phyloP scores from a whole-genome alignment of 768 basidiomycete genomes.

The Lentinula edodes region DNA sequence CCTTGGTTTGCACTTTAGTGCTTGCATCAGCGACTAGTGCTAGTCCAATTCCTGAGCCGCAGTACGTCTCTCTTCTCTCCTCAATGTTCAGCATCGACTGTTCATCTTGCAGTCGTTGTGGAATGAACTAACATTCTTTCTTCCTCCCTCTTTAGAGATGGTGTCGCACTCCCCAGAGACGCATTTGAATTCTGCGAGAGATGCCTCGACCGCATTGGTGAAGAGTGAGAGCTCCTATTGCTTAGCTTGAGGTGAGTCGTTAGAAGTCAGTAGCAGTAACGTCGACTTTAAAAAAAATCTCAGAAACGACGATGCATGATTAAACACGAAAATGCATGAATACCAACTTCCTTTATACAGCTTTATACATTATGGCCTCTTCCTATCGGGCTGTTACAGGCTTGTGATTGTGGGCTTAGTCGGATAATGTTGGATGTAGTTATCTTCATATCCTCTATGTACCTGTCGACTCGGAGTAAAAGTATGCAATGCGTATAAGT shows the following conservation, averaged over 20 bases:
- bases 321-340: too few relatives aligned
- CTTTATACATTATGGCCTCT: too few relatives aligned
- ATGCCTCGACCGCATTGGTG: not conserved
- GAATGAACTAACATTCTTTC: not conserved
- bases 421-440: too few relatives aligned
- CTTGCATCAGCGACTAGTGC: not conserved
- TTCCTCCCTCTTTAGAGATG: not conserved
- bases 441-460: too few relatives aligned
- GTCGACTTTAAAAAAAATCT: not conserved
- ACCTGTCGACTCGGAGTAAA: too few relatives aligned
- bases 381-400: too few relatives aligned
- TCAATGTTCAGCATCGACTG: not conserved
- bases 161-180: not conserved
- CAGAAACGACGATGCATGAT: too few relatives aligned
- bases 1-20: not conserved
- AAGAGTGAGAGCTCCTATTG: not conserved
- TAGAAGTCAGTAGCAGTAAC: not conserved
- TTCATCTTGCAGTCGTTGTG: not conserved
- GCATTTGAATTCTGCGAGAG: not conserved
- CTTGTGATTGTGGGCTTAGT: too few relatives aligned
- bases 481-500: too few relatives aligned
- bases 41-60: not conserved
- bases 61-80: not conserved
- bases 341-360: too few relatives aligned
- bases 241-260: not conserved